Base-by-base conservation (phyloP, 1,284 basidiomycete genomes). In the Naganishia sp. region DNA sequence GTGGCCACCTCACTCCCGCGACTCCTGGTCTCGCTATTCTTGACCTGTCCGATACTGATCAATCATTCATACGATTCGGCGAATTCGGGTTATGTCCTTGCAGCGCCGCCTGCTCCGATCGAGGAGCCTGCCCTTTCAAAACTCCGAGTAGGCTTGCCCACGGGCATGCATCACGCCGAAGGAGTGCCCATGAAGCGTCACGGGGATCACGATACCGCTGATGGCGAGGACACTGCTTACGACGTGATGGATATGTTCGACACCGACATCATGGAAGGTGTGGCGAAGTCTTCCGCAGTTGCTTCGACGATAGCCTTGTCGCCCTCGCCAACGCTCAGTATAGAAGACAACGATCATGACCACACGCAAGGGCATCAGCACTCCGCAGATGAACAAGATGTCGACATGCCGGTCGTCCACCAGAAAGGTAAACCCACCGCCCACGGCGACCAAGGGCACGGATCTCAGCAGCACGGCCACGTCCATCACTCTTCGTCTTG, bases 181-280 rank as follows among this genome's bases (percentile, higher is more conserved):
- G 45, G 18, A 23, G 25, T 23, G 21, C 31, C 32, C 2, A 15
- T 23, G 15, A 25, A 46, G 23, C 56, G 56, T 21, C 56, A 58
- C 18, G 56, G 45, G 21, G 45, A 58, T 49, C 31, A 58, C 28
- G 45, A 39, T 10, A 31, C 31, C 46, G 32, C 17, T 11, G 56
- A 57, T 9, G 15, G 35, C 18, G 45, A 46, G 35, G 56, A 23
- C 17, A 10, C 35, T 39, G 46, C 31, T 3, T 15, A 49, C 45
- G n/a, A 49, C 7, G 56, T 46, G 43, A 49, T 58, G 56, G 56
- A 58, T n/a, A 58, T 58, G 56, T 58, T 46, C 25, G 56, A 47
- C 45, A 31, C 46, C 21, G 31, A 56, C 23, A 42, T 43, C 35
- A 56, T 56, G 54, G n/a, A 39, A 39, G 35, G 35, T 39, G 35